Evolutionary conservation across 495 filamentous ascomycete genomes (phyloP).

Genomic region (Pyrenopolyporus hunteri): DNA sequence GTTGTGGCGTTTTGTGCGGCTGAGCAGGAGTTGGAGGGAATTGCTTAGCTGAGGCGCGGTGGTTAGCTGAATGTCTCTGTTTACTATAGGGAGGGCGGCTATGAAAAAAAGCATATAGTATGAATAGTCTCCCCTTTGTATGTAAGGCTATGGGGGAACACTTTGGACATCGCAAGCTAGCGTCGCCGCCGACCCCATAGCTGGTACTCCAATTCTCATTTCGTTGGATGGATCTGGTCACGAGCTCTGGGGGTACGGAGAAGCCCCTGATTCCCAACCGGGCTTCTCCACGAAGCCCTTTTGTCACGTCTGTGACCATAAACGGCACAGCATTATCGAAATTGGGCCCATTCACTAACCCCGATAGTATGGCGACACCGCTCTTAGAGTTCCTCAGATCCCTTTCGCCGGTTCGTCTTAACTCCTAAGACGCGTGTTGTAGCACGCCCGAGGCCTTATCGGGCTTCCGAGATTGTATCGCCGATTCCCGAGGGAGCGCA

Average conservation of each 20-base stretch:
- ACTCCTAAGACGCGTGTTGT: conserved; percentile 9
- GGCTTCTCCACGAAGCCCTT: too few species aligned
- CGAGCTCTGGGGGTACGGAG: conserved; percentile 7
- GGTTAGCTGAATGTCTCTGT: neutral
- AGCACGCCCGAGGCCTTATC: conserved; percentile 26
- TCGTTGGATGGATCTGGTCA: conserved; percentile 26
- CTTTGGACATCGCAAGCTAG: neutral
- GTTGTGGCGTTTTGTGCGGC: conserved; percentile 7
- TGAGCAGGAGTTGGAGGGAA: conserved; percentile 2
- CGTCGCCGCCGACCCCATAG: neutral
- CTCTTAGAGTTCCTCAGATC: conserved; percentile 11
- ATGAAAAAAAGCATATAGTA: neutral
- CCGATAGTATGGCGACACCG: conserved; percentile 19
- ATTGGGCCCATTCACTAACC: conserved; percentile 10
- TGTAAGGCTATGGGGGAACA: neutral
- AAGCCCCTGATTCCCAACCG: neutral
- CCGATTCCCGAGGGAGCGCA: conserved; percentile 6
- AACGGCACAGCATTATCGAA: neutral
- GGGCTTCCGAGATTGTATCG: conserved; percentile 11
- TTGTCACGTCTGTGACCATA: too few species aligned
- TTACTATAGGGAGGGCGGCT: neutral
- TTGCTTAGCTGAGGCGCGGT: conserved; percentile 6
- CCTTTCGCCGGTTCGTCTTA: conserved; percentile 20
- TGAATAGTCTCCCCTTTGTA: neutral
- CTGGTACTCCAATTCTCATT: conserved; percentile 23